Percentiles rank a stretch among this genome's conserved stretches.
These are phyloP conservation scores for Pseudogymnoascus sp. DNA, from an alignment of 2,329 filamentous ascomycete species.

Conservation along the genomic window DNA sequence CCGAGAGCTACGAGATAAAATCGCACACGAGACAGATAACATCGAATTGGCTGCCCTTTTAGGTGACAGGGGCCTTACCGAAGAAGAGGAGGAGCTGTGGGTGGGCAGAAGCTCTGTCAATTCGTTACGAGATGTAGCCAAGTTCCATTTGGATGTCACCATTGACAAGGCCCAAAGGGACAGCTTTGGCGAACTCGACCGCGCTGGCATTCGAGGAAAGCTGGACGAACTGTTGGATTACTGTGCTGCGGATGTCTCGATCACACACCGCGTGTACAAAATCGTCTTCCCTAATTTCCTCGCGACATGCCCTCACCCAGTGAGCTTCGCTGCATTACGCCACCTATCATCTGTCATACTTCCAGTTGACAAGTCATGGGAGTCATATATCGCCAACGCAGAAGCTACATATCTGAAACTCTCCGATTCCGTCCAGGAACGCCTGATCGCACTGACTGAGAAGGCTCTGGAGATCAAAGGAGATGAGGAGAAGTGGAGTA, in stretches of 20 bases:
- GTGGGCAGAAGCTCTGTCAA: conserved; percentile 92
- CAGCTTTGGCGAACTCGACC: conserved; percentile 76
- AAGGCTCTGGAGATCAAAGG: conserved; percentile 71
- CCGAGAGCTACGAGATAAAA: conserved; percentile 72
- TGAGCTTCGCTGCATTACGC: conserved; percentile 89
- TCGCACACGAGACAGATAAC: conserved; percentile 64
- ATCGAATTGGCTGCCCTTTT: conserved; percentile 66
- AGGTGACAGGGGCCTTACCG: conserved; percentile 56
- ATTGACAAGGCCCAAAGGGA: conserved; percentile 87
- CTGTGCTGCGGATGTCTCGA: conserved; percentile 86
- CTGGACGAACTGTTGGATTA: conserved; percentile 84
- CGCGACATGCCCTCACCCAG: conserved; percentile 86
- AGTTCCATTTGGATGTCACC: conserved; percentile 86
- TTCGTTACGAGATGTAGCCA: conserved; percentile 88
- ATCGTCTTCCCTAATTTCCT: conserved; percentile 89
- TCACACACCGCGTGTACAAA: conserved; percentile 91
- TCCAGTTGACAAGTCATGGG: conserved; percentile 83
- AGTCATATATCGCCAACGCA: conserved; percentile 73
- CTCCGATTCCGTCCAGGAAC: conserved; percentile 69
- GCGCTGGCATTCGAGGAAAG: conserved; percentile 60
- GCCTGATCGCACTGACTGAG: conserved; percentile 66
- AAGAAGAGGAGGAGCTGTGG: conserved; percentile 94
- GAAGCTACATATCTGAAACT: conserved; percentile 78
- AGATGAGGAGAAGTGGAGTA: conserved; percentile 60
- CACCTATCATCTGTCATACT: conserved; percentile 92